Percentiles rank a stretch among this genome's conserved stretches.
These are phyloP conservation scores for Arachis stenosperma DNA, from an alignment of 306 rosid genomes.

Conservation along the genomic window DNA sequence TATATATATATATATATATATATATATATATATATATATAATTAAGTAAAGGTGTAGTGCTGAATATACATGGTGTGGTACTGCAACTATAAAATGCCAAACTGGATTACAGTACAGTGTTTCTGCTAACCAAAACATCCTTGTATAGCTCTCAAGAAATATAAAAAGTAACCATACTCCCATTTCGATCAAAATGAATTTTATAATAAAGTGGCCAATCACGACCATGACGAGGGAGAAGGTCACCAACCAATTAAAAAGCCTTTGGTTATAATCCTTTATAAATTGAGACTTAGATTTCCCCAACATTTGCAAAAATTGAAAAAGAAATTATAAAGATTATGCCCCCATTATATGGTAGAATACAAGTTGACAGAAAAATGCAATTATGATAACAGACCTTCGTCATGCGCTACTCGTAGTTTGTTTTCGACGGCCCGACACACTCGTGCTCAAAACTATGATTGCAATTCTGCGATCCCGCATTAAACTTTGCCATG, in stretches of 20 bases:
- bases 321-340: too few species aligned
- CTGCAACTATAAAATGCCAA: too few species aligned
- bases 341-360: too few species aligned
- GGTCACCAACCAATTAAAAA: slow-evolving; percentile 97
- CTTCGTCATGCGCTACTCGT: slow-evolving; percentile 69
- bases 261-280: slow-evolving; percentile 89
- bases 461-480: slow-evolving; percentile 73
- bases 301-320: too few species aligned
- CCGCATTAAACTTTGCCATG: slow-evolving; percentile 84
- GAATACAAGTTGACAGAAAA: too few species aligned
- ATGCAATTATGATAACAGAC: slow-evolving; percentile 22
- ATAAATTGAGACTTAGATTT: slow-evolving; percentile 61
- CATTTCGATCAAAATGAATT: slow-evolving; percentile 12
- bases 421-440: slow-evolving; percentile 74
- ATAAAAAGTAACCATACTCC: slow-evolving; percentile 43
- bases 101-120: slow-evolving; percentile 81
- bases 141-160: slow-evolving; percentile 93
- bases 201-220: slow-evolving; percentile 81
- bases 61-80: too few species aligned
- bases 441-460: slow-evolving; percentile 74
- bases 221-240: slow-evolving; percentile 91
- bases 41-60: too few species aligned
- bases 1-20: too few species aligned
- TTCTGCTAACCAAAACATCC: slow-evolving; percentile 98
- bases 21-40: too few species aligned